Evolutionary conservation across 495 filamentous ascomycete species (phyloP).

Genomic region (Ramalina peruviana): DNA sequence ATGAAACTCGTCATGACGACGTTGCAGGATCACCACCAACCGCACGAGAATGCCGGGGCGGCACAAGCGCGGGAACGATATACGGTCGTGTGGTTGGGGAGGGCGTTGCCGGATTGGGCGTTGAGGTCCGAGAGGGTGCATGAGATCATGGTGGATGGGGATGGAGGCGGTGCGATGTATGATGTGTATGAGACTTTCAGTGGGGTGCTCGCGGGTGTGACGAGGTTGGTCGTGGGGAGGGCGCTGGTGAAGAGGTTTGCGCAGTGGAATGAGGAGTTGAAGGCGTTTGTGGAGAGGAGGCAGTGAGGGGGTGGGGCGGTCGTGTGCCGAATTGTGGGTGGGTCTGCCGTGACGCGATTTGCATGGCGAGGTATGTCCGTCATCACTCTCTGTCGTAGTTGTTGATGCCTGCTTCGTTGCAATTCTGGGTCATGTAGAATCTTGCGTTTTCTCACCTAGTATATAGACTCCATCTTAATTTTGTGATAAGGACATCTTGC

Average conservation of each 20-base stretch:
- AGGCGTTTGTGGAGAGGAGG: constrained; percentile 2
- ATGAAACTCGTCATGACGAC: constrained; percentile 12
- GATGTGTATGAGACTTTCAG: constrained; percentile 16
- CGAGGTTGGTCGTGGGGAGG: constrained; percentile 5
- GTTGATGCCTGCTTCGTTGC: no score
- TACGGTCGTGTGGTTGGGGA: constrained; percentile 14
- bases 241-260: constrained; percentile 13
- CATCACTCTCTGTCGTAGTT: background rate
- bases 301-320: background rate
- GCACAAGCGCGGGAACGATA: background rate
- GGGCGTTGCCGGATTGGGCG: constrained; percentile 12
- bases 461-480: no score
- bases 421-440: no score
- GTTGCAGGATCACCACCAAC: constrained; percentile 3
- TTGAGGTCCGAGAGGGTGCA: constrained; percentile 17
- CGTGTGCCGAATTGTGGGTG: background rate
- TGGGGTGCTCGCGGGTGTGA: constrained; percentile 9
- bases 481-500: no score
- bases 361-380: background rate
- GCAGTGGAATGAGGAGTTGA: constrained; percentile 17
- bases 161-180: constrained; percentile 5
- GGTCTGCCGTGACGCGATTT: background rate
- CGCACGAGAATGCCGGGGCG: background rate
- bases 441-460: no score
- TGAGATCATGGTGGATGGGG: constrained; percentile 5